These are phyloP conservation scores for Macaranga tanarius DNA, from an alignment of 441 rosid species.

Conservation along the genomic window DNA sequence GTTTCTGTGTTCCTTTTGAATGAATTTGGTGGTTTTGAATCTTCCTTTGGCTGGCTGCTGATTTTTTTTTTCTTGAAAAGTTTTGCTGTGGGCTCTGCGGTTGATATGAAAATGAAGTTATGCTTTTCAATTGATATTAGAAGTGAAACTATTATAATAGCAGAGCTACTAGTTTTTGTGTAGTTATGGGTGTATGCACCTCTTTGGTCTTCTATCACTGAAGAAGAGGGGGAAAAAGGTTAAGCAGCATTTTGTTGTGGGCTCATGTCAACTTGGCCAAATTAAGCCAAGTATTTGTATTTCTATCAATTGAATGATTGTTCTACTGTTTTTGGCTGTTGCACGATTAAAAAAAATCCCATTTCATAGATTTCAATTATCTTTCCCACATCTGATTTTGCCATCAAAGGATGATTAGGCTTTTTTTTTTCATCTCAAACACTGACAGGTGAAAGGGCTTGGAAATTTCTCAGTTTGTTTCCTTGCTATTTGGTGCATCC, in stretches of 20 bases:
- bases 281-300: neutral
- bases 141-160: neutral
- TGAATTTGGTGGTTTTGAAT: neutral
- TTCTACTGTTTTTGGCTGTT: neutral
- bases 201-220: neutral
- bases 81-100: too few species aligned
- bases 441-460: slow-evolving; percentile 12
- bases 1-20: neutral
- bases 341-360: slow-evolving; percentile 1
- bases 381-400: slow-evolving; percentile 10
- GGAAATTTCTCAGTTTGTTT: slow-evolving; percentile 16
- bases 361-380: slow-evolving; percentile 3
- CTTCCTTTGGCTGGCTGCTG: too few species aligned
- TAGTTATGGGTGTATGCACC: neutral
- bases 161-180: neutral
- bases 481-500: neutral
- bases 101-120: too few species aligned
- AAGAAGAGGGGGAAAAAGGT: neutral
- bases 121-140: too few species aligned
- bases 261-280: neutral
- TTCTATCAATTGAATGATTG: slow-evolving; percentile 8
- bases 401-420: neutral
- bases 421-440: slow-evolving; percentile 3
- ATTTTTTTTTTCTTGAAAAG: too few species aligned
- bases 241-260: neutral